These are phyloP conservation scores for Penicillium sp. DNA, from an alignment of 2,329 filamentous ascomycete genomes.

Conservation along the genomic window DNA sequence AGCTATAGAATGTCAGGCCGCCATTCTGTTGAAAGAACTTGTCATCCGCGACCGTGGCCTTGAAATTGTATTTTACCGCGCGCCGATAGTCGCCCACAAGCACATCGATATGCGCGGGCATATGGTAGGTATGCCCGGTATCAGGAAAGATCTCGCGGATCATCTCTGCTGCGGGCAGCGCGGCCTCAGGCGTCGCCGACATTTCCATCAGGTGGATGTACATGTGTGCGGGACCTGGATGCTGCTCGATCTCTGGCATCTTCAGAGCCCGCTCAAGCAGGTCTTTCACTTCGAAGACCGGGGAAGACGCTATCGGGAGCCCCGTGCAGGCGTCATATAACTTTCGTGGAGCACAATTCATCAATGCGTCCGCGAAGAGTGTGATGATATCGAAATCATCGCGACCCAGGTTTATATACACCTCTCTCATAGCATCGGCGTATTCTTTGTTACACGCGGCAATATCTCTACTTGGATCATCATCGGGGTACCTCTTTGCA, in stretches of 20 bases:
- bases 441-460: conserved; percentile 55
- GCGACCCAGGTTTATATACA: conserved; percentile 47
- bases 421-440: conserved; percentile 56
- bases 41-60: conserved; percentile 63
- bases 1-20: conserved; percentile 65
- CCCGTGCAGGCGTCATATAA: conserved; percentile 62
- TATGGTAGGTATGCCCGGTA: conserved; percentile 65
- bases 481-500: conserved; percentile 18
- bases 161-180: conserved; percentile 56
- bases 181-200: conserved; percentile 61
- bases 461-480: conserved; percentile 48
- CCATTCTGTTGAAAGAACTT: conserved; percentile 58
- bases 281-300: conserved; percentile 55
- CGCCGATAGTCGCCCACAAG: conserved; percentile 64
- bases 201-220: conserved; percentile 79
- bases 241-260: conserved; percentile 47
- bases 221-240: conserved; percentile 69
- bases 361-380: conserved; percentile 61
- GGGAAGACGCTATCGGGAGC: conserved; percentile 51
- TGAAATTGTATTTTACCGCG: conserved; percentile 61
- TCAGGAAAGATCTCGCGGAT: conserved; percentile 62
- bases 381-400: conserved; percentile 60
- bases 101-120: conserved; percentile 71
- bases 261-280: conserved; percentile 58
- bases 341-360: conserved; percentile 63